These are phyloP conservation scores for Rhodotorula kratochvilovae DNA, from an alignment of 768 basidiomycete species.

Conservation along the genomic window DNA sequence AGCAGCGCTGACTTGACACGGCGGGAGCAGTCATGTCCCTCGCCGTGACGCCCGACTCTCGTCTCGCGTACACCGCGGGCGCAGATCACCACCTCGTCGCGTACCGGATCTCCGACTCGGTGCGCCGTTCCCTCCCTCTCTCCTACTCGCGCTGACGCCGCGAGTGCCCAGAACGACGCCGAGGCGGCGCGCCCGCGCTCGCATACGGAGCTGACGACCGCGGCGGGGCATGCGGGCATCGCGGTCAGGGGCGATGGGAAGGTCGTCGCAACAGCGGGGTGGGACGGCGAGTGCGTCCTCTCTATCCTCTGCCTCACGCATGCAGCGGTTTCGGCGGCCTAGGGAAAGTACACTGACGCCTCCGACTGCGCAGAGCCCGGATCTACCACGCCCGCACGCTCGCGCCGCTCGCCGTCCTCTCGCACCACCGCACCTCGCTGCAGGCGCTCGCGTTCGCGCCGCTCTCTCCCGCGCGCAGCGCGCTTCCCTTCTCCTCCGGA, in stretches of 20 bases:
- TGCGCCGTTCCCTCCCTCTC: neutral
- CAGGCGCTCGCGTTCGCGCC: slow-evolving; percentile 69
- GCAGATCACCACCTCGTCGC: slow-evolving; percentile 42
- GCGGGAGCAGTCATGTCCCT: slow-evolving; percentile 41
- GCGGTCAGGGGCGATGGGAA: slow-evolving; percentile 68
- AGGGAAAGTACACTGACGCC: no score
- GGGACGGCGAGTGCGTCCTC: slow-evolving; percentile 80
- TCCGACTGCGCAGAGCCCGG: slow-evolving; percentile 58
- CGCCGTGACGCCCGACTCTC: slow-evolving; percentile 3
- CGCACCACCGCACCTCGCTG: slow-evolving; percentile 72
- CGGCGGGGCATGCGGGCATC: slow-evolving; percentile 51
- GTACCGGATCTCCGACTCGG: slow-evolving; percentile 36
- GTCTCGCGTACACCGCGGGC: slow-evolving; percentile 40
- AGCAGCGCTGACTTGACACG: no score
- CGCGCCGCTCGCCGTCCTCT: slow-evolving; percentile 76
- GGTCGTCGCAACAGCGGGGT: slow-evolving; percentile 82
- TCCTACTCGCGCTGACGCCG: neutral
- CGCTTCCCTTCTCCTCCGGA: neutral
- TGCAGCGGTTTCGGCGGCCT: no score
- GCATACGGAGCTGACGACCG: neutral
- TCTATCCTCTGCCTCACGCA: no score
- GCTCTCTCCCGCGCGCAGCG: neutral
- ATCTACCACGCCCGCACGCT: slow-evolving; percentile 74
- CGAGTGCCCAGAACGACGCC: slow-evolving; percentile 9
- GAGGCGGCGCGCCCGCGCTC: slow-evolving; percentile 1